Evolutionary conservation across 1,139 yeast species (phyloP).

Genomic region (Zygoascus sp.): DNA sequence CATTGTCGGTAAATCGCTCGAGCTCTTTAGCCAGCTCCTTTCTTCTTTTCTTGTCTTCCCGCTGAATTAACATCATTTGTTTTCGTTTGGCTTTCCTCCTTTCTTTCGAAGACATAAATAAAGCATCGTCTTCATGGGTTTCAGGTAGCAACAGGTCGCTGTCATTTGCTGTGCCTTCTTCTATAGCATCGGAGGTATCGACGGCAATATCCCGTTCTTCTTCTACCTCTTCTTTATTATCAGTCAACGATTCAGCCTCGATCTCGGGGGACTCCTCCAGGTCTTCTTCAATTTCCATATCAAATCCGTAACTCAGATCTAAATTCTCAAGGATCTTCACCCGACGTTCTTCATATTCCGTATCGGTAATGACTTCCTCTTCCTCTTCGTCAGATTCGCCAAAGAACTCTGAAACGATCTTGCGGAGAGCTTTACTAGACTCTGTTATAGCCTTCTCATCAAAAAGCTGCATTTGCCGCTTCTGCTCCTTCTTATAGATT

Average conservation of each 20-base stretch:
- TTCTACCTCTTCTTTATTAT: constrained; percentile 11
- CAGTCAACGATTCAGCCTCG: constrained; percentile 14
- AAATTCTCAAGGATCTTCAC: neutral
- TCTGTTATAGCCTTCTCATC: constrained; percentile 9
- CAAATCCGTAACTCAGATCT: constrained; percentile 11
- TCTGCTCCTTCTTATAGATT: constrained; percentile 18
- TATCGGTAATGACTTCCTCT: neutral
- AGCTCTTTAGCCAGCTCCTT: constrained; percentile 1
- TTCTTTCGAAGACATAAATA: constrained; percentile 15
- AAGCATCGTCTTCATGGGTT: constrained; percentile 11
- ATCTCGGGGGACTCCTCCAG: constrained; percentile 11
- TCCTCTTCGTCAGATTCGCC: constrained; percentile 5
- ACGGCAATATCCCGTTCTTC: neutral
- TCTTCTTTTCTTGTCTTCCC: constrained; percentile 3
- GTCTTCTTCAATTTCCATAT: constrained; percentile 17
- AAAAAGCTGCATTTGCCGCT: constrained; percentile 20
- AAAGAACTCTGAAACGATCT: neutral
- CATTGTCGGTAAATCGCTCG: neutral
- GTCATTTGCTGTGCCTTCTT: neutral
- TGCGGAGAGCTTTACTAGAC: constrained; percentile 10
- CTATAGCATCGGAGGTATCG: neutral
- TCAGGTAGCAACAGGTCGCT: constrained; percentile 5
- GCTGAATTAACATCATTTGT: neutral
- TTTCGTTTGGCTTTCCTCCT: constrained; percentile 18
- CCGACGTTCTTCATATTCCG: neutral